Evolutionary conservation across 352 stramenopile genomes (phyloP), one percentile per base, ranked within the genome.

Genomic region (Pythium rishiriense): DNA sequence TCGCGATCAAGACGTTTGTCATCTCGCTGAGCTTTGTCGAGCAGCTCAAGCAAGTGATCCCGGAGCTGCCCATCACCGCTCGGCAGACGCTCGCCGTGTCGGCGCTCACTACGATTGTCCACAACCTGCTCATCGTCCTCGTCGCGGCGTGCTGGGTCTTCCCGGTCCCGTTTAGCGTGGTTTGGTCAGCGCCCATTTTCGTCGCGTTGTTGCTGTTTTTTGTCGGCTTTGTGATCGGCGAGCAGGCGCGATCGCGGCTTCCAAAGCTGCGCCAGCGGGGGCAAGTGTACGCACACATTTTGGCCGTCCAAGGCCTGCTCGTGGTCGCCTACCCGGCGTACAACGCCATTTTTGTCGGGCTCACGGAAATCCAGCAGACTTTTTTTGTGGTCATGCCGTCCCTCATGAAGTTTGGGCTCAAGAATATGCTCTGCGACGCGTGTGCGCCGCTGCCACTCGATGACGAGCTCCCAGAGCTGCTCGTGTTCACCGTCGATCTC

Each of bases 401-500:
- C 11, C 10, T 66, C 5, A 62, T 73, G 28, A 73, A 73, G 39
- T 62, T 73, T 42, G 54, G n/a, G 4, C 19, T 66, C 7, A 73
- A 73, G 45, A 70, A 70, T 35, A 6, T 66, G 43, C 41, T 73
- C 9, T 56, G 55, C n/a, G 31, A 54, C 14, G 43, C 56, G 3
- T 66, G 57, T n/a, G 46, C 21, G 29, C 24, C 46, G 21, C 29
- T 64, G 3, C 47, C 75, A 29, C 35, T 84, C 21, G 52, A 77
- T 42, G 73, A 81, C 29, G 54, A 78, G 48, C 56, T 79, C 2
- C 76, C 72, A 0, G 69, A 79, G 57, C 26, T 72, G 6, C 58
- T 78, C n/a, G 70, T 81, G 12, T 79, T 81, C 41, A 72, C 73
- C 0, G 72, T 74, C 21, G 66, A 82, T 19, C 58, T 82, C 28